A percentile compares a stretch with the other conserved stretches of the same genome.
phyloP scores from a whole-genome alignment of 164 flowering plant species.

The Magnolia kwangsiensis region DNA sequence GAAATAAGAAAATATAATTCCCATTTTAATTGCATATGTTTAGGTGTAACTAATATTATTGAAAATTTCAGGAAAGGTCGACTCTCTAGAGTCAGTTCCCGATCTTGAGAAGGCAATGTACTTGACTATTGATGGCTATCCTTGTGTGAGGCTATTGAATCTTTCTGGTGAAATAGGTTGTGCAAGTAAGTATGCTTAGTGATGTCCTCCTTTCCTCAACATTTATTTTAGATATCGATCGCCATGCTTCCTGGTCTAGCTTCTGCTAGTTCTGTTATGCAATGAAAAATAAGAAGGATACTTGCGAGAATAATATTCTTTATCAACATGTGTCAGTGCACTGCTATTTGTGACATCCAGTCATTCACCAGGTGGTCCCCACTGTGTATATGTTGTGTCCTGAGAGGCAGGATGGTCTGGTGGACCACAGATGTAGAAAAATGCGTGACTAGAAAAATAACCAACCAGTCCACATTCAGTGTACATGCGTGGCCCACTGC shows the following conservation, averaged over 20 bases:
- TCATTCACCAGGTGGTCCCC: too few species aligned
- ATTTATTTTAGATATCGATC: not conserved
- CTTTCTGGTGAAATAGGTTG: constrained; percentile 93
- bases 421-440: too few species aligned
- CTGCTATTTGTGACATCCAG: too few species aligned
- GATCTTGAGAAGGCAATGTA: constrained; percentile 85
- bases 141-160: constrained; percentile 90
- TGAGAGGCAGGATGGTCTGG: too few species aligned
- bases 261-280: too few species aligned
- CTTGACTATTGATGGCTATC: constrained; percentile 60
- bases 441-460: too few species aligned
- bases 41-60: not conserved
- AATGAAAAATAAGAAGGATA: too few species aligned
- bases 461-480: too few species aligned
- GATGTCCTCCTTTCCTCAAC: not conserved
- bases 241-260: not conserved
- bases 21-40: not conserved
- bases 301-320: too few species aligned
- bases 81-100: constrained; percentile 77
- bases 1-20: not conserved
- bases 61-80: constrained; percentile 32
- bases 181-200: constrained; percentile 52
- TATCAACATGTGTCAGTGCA: too few species aligned
- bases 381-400: too few species aligned
- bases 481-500: too few species aligned